Percentiles rank a stretch among this genome's conserved stretches.
Evolutionary conservation across 2,329 filamentous ascomycete species (phyloP).

Genomic region (Emergomyces orientalis): DNA sequence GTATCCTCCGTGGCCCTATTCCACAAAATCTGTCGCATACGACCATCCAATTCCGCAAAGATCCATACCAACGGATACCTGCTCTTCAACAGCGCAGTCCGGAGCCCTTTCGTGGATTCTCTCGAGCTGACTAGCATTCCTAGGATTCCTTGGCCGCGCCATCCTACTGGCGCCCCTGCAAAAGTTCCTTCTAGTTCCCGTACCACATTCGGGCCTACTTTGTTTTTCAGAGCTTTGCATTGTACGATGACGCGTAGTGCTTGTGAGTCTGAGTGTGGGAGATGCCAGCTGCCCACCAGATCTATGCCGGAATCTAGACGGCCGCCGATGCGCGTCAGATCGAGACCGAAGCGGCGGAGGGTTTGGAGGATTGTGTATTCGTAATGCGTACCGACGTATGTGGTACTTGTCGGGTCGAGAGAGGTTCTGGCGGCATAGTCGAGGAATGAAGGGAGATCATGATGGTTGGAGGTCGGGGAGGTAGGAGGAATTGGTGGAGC

Average conservation of each 20-base stretch:
- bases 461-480: slow-evolving; percentile 28
- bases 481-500: slow-evolving; percentile 25
- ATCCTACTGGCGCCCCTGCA: slow-evolving; percentile 61
- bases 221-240: slow-evolving; percentile 37
- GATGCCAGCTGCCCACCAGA: slow-evolving; percentile 38
- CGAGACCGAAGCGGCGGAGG: slow-evolving; percentile 33
- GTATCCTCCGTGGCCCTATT: slow-evolving; percentile 33
- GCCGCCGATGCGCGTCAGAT: slow-evolving; percentile 37
- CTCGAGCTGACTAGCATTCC: slow-evolving; percentile 61
- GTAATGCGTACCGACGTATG: slow-evolving; percentile 39
- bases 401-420: slow-evolving; percentile 31
- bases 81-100: slow-evolving; percentile 60
- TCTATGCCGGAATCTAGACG: slow-evolving; percentile 40
- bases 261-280: slow-evolving; percentile 27
- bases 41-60: slow-evolving; percentile 32
- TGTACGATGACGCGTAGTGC: slow-evolving; percentile 37
- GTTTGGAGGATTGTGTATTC: slow-evolving; percentile 37
- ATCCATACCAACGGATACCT: slow-evolving; percentile 60
- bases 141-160: slow-evolving; percentile 56
- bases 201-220: slow-evolving; percentile 37
- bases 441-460: slow-evolving; percentile 34
- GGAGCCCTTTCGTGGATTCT: slow-evolving; percentile 67
- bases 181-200: slow-evolving; percentile 57
- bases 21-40: slow-evolving; percentile 37
- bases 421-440: slow-evolving; percentile 31